Evolutionary conservation across 2,329 filamentous ascomycete genomes (phyloP).

Genomic region (Trichoderma citrinoviride): DNA sequence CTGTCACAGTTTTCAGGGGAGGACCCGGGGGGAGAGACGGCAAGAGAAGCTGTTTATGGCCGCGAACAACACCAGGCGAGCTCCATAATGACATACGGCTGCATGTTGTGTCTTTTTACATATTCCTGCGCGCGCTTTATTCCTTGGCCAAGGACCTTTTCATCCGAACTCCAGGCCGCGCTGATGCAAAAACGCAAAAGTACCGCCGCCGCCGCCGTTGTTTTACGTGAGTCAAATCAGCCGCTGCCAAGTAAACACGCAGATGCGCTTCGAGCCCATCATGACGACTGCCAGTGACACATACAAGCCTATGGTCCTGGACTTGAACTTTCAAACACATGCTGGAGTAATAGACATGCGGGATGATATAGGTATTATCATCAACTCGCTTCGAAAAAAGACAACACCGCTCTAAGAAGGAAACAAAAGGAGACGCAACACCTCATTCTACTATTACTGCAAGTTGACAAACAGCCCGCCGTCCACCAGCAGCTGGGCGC

Average conservation of each 20-base stretch:
- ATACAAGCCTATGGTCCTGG: too few relatives aligned
- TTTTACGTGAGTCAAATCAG: not conserved
- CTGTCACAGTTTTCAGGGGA: not conserved
- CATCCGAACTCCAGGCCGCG: too few relatives aligned
- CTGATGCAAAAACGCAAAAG: not conserved
- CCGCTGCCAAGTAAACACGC: not conserved
- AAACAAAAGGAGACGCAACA: too few relatives aligned
- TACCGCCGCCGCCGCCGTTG: not conserved
- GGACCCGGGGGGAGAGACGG: not conserved
- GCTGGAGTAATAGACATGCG: not conserved
- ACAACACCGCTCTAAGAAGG: not conserved
- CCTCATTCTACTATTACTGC: conserved; percentile 61
- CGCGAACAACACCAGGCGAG: not conserved
- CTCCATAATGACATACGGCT: conserved; percentile 14
- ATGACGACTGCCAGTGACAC: too few relatives aligned
- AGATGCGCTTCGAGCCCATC: not conserved
- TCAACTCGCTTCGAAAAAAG: not conserved
- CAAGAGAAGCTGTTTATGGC: not conserved
- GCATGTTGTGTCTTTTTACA: not conserved
- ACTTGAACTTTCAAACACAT: not conserved
- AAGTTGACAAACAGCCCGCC: conserved; percentile 88
- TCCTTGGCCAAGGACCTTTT: not conserved
- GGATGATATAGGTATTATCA: too few relatives aligned
- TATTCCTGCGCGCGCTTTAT: not conserved
- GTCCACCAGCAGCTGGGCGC: conserved; percentile 80